phyloP scores from a whole-genome alignment of 306 rosid species.

The Prunus campanulata region DNA sequence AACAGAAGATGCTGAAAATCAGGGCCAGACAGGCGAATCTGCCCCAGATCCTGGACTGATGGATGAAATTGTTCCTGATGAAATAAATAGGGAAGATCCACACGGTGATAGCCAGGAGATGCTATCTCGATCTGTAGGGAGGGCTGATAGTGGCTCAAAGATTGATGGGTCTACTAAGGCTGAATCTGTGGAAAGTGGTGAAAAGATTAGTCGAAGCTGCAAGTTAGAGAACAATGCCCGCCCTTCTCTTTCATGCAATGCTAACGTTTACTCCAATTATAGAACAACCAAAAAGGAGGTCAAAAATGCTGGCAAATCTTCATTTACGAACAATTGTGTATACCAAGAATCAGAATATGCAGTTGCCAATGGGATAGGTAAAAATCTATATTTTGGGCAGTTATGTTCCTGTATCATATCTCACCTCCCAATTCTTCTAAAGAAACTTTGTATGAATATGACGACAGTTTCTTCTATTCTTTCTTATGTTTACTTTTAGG shows the following conservation, averaged over 20 bases:
- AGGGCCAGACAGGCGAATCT: conserved; percentile 98
- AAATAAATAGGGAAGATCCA: conserved; percentile 79
- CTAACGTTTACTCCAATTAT: conserved; percentile 53
- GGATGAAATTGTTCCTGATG: conserved; percentile 93
- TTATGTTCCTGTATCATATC: neutral
- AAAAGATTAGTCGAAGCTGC: conserved; percentile 75
- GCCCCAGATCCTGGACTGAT: conserved; percentile 82
- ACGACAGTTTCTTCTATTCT: neutral
- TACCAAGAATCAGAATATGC: conserved; percentile 54
- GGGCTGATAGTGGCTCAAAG: conserved; percentile 96
- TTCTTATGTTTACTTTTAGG: neutral
- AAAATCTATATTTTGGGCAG: conserved; percentile 18
- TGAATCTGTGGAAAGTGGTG: conserved; percentile 96
- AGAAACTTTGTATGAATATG: neutral
- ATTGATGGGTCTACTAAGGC: conserved; percentile 90
- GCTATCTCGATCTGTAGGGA: conserved; percentile 80
- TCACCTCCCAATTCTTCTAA: neutral
- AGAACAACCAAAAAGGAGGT: conserved; percentile 59
- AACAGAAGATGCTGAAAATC: conserved; percentile 88
- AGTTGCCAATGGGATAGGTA: conserved; percentile 63
- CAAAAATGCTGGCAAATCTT: conserved; percentile 71
- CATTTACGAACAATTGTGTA: conserved; percentile 50
- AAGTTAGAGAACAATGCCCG: conserved; percentile 58
- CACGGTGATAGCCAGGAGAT: conserved; percentile 96
- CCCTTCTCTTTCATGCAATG: conserved; percentile 81